Base-by-base conservation (phyloP, 164 flowering plant genomes). In the Piper longum region DNA sequence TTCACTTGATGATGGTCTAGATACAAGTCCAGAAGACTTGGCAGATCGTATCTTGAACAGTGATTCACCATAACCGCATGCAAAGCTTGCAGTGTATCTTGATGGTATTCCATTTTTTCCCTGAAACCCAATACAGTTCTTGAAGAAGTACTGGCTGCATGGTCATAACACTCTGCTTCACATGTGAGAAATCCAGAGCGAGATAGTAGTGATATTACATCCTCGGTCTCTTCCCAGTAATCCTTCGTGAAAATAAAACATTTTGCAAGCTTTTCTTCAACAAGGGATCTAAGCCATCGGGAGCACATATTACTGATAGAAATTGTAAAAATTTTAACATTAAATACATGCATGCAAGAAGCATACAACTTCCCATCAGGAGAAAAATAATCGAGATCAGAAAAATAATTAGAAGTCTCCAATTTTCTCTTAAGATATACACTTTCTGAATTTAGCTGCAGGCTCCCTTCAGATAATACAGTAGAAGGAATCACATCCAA, bases 211-310 rank as follows among this genome's bases (percentile, higher is more conserved):
- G 75, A 66, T 45, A 91, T 71, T 26, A 91, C 75, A 66, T 84
- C 96, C 60, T 70, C 70, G 14, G 88, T 81, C 52, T 83, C 84
- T 66, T 82, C 86, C 95, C 95, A 91, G 68, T 72, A 80, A 61
- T 86, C 93, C 76, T 78, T 87, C 72, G 82, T 41, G 75, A 91
- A 95, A 36, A 91, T 79, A 64, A 83, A 76, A 62, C 78, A 81
- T 70, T 74, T 85, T 14, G 95, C 97, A 71, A 91, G 92, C 71
- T 84, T 77, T 79, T 73, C 79, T 68, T 91, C 97, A 70, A 91
- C 71, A 55, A 81, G 87, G 69, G 59, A 73, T 71, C 71, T 81
- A 66, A 95, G 65, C 96, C 95, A 90, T 58, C 56, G 52, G 52
- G 96, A 86, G 76, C 95, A 83, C 74, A 74, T 70, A 58, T 61